Evolutionary conservation across 192 early-diverging fungal species (phyloP).

Genomic region (Neocallimastix lanati): DNA sequence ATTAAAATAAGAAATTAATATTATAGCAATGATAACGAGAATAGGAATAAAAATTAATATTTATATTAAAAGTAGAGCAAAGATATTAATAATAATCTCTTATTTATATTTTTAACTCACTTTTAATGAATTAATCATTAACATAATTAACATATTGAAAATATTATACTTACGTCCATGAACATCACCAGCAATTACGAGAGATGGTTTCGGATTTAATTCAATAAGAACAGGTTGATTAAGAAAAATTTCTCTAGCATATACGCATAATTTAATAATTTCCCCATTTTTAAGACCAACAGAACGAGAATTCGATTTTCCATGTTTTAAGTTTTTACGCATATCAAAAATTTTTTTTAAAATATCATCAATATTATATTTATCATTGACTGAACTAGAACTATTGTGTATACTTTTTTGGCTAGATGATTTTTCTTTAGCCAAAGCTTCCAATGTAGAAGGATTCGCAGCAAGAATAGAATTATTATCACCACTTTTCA

Average conservation of each 20-base stretch:
- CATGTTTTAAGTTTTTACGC: not conserved
- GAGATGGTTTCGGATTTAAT: conserved; percentile 11
- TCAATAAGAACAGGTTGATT: conserved; percentile 53
- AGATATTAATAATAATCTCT: not conserved
- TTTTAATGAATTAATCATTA: no score
- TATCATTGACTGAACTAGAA: not conserved
- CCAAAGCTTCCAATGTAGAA: not conserved
- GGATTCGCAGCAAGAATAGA: not conserved
- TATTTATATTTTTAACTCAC: not conserved
- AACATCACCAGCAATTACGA: not conserved
- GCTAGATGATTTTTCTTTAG: not conserved
- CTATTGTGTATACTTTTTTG: not conserved
- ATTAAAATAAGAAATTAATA: no score
- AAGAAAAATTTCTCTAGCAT: conserved; percentile 70
- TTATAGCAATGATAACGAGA: not conserved
- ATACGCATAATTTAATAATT: conserved; percentile 66
- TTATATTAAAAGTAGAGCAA: no score
- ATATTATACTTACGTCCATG: not conserved
- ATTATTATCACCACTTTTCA: not conserved
- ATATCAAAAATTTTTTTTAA: not conserved
- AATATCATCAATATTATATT: not conserved
- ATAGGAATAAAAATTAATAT: not conserved
- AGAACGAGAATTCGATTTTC: not conserved
- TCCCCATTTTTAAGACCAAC: conserved; percentile 58
- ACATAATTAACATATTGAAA: no score